phyloP scores from a whole-genome alignment of 768 basidiomycete genomes.

The Mrakia gelida region DNA sequence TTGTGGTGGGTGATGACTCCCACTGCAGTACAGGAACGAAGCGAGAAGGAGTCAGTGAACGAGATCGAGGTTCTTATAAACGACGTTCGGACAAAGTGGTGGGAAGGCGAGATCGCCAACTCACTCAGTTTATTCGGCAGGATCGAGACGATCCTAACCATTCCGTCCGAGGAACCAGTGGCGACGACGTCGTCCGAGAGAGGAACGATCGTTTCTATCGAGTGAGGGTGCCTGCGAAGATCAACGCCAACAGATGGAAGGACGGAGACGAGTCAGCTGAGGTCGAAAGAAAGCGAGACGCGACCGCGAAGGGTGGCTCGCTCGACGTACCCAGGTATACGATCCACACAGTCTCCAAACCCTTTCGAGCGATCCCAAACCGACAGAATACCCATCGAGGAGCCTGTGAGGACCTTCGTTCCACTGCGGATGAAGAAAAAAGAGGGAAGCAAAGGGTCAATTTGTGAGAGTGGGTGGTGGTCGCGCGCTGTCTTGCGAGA shows the following conservation, averaged over 20 bases:
- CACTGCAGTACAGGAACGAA: slow-evolving; percentile 43
- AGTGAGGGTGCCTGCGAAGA: slow-evolving; percentile 71
- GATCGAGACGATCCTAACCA: slow-evolving; percentile 78
- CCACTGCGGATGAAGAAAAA: slow-evolving; percentile 44
- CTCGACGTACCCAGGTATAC: slow-evolving; percentile 68
- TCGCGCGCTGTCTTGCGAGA: background rate
- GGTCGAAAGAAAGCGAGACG: background rate
- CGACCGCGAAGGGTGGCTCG: background rate
- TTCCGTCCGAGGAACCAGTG: slow-evolving; percentile 87
- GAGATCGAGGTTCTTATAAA: background rate
- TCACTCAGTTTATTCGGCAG: slow-evolving; percentile 72
- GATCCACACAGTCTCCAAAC: slow-evolving; percentile 88
- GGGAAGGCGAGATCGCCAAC: slow-evolving; percentile 22
- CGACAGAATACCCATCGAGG: slow-evolving; percentile 80
- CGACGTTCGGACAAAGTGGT: background rate
- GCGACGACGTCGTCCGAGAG: slow-evolving; percentile 70
- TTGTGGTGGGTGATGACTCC: slow-evolving; percentile 89
- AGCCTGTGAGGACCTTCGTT: slow-evolving; percentile 81
- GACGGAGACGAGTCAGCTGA: background rate
- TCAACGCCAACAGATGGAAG: no score
- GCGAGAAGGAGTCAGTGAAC: background rate
- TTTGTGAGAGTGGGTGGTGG: background rate
- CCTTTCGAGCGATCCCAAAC: slow-evolving; percentile 83
- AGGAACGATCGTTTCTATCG: slow-evolving; percentile 77
- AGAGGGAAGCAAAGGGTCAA: background rate